Percentiles rank a stretch among this genome's conserved stretches.
These are phyloP conservation scores for Zygosaccharomyces pseudobailii DNA, from an alignment of 1,139 yeast species.

Conservation along the genomic window DNA sequence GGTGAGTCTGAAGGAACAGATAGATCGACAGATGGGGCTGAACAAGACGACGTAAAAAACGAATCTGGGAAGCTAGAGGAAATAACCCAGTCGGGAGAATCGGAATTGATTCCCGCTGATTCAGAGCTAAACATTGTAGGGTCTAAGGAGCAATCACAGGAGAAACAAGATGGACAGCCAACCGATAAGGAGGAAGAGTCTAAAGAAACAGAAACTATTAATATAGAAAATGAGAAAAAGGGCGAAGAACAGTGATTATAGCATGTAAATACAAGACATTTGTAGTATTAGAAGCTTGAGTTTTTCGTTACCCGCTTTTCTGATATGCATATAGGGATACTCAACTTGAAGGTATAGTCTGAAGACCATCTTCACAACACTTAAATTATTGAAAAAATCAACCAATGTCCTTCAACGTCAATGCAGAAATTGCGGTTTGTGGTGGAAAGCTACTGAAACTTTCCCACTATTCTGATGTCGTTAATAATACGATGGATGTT, in stretches of 20 bases:
- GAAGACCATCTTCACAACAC: not conserved
- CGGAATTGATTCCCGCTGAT: too few relatives aligned
- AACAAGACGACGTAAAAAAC: too few relatives aligned
- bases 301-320: slow-evolving; percentile 1
- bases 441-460: slow-evolving; percentile 76
- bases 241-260: not conserved
- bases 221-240: not conserved
- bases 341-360: too few relatives aligned
- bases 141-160: too few relatives aligned
- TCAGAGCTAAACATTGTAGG: too few relatives aligned
- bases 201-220: not conserved
- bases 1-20: slow-evolving; percentile 1
- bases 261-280: not conserved
- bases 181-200: too few relatives aligned
- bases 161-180: too few relatives aligned
- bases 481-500: slow-evolving; percentile 74
- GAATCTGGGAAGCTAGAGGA: not conserved
- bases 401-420: slow-evolving; percentile 49
- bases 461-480: slow-evolving; percentile 60
- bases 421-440: slow-evolving; percentile 58
- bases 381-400: not conserved
- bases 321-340: too few relatives aligned
- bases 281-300: not conserved
- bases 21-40: not conserved
- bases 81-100: too few relatives aligned